Conservation (phyloP, 2,329 filamentous ascomycete species). For the Metarhizium robertsii region DNA sequence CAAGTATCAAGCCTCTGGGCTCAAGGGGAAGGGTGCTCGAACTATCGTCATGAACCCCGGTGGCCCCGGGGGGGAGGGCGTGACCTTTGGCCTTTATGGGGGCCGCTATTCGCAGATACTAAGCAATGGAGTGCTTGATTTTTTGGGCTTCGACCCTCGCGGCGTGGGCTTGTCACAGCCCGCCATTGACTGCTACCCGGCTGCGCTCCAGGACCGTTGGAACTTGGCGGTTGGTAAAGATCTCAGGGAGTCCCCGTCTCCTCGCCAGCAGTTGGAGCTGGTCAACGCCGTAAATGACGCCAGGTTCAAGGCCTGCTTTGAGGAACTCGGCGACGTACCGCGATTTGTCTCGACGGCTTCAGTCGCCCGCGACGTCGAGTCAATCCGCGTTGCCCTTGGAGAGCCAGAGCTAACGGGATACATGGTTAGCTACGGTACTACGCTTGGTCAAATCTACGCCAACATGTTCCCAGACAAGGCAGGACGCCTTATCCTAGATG, state of each 20-base stretch:
- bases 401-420: slow-evolving; percentile 37
- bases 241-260: too few species aligned
- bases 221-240: too few species aligned
- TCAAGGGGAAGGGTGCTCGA: too few species aligned
- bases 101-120: too few species aligned
- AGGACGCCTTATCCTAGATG: slow-evolving; percentile 38
- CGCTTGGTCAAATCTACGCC: slow-evolving; percentile 39
- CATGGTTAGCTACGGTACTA: slow-evolving; percentile 18
- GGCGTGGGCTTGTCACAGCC: background rate
- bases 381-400: slow-evolving; percentile 31
- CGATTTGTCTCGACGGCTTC: slow-evolving; percentile 34
- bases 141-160: background rate
- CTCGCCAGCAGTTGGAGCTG: background rate
- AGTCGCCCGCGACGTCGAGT: slow-evolving; percentile 35
- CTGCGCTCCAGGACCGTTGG: too few species aligned
- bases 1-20: too few species aligned
- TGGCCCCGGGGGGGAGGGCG: too few species aligned
- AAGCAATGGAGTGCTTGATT: background rate
- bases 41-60: too few species aligned
- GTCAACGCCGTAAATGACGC: background rate
- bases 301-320: slow-evolving; percentile 25
- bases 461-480: slow-evolving; percentile 37
- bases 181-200: background rate
- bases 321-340: slow-evolving; percentile 30
- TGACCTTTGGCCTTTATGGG: too few species aligned